A percentile compares a stretch with the other conserved stretches of the same genome.
Evolutionary conservation across 179 eudicot species (phyloP).

Genomic region (Patellifolia procumbens): DNA sequence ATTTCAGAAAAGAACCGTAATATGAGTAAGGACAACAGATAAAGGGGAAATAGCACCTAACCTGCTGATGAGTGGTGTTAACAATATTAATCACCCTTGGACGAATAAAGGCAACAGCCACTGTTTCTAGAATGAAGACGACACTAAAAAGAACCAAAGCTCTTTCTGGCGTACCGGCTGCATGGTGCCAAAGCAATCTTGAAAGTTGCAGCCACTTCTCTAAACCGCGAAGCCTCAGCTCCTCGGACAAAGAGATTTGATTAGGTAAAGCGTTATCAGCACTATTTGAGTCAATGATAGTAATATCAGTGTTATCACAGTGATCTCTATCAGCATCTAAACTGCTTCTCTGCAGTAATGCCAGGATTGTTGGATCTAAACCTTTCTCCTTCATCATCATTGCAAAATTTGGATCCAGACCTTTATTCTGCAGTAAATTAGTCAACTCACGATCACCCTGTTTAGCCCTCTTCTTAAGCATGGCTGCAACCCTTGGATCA

Average conservation of each 20-base stretch:
- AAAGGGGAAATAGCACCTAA: conserved; percentile 28
- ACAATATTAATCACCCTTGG: conserved; percentile 68
- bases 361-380: conserved; percentile 90
- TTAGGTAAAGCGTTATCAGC: conserved; percentile 70
- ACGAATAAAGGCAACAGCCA: conserved; percentile 74
- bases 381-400: conserved; percentile 97
- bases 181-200: conserved; percentile 69
- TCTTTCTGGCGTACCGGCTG: conserved; percentile 88
- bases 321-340: conserved; percentile 99
- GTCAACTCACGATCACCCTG: conserved; percentile 80
- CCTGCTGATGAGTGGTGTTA: conserved; percentile 87
- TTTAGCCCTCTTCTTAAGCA: conserved; percentile 68
- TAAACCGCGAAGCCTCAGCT: conserved; percentile 85
- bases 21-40: not conserved
- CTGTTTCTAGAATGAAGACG: conserved; percentile 76
- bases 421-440: conserved; percentile 86
- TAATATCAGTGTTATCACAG: conserved; percentile 69
- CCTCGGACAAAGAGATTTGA: conserved; percentile 88
- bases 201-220: conserved; percentile 89
- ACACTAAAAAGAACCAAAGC: conserved; percentile 90
- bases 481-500: conserved; percentile 82
- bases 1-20: conserved; percentile 16
- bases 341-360: conserved; percentile 94
- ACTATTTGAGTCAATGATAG: conserved; percentile 64
- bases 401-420: conserved; percentile 96